These are phyloP conservation scores for Cercis canadensis DNA, from an alignment of 306 rosid species.

Conservation along the genomic window DNA sequence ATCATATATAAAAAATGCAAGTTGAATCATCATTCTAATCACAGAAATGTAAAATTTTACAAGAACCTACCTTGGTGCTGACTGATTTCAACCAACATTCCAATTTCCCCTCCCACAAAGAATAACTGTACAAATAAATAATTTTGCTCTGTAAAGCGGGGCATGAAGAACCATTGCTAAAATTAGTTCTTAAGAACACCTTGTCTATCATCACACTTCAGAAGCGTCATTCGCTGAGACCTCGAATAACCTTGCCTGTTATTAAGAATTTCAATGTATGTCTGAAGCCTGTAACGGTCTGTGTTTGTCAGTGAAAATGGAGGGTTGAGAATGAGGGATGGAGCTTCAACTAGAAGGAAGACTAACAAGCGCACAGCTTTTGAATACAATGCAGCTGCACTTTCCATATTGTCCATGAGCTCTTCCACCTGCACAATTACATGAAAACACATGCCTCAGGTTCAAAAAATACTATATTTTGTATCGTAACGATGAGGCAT, in stretches of 20 bases:
- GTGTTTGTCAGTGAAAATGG: constrained; percentile 89
- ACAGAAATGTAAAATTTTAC: constrained; percentile 52
- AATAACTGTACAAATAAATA: constrained; percentile 85
- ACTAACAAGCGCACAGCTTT: constrained; percentile 73
- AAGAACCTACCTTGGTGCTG: constrained; percentile 32
- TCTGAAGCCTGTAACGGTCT: constrained; percentile 83
- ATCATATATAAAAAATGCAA: constrained; percentile 42
- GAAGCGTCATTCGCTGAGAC: constrained; percentile 74
- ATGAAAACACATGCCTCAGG: constrained; percentile 27
- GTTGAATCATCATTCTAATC: constrained; percentile 56
- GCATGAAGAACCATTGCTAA: constrained; percentile 37
- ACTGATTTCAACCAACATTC: constrained; percentile 51
- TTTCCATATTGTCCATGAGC: constrained; percentile 84
- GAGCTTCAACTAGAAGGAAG: constrained; percentile 92
- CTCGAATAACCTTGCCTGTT: constrained; percentile 81
- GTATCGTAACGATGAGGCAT: too few species aligned
- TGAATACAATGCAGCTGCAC: constrained; percentile 73
- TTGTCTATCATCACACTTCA: constrained; percentile 67
- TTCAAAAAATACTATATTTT: constrained; percentile 7
- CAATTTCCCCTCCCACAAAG: constrained; percentile 66
- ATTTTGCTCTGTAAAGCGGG: constrained; percentile 43
- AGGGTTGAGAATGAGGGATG: constrained; percentile 89
- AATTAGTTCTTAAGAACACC: constrained; percentile 54
- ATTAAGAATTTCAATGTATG: constrained; percentile 73
- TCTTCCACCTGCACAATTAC: constrained; percentile 81